phyloP scores from a whole-genome alignment of 2,329 filamentous ascomycete genomes.

The Colletotrichum viniferum region DNA sequence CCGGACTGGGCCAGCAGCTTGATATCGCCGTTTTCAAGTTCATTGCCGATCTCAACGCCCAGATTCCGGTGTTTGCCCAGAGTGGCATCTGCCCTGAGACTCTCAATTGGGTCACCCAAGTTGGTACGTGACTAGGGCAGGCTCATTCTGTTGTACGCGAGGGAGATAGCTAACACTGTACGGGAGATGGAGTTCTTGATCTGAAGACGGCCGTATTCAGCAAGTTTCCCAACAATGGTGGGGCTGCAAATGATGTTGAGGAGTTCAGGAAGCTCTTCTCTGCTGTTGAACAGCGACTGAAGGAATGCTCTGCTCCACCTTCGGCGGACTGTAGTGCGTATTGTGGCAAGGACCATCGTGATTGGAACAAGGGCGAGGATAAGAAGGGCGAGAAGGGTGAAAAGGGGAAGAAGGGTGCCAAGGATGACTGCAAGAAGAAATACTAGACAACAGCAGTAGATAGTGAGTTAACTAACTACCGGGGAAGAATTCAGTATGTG shows the following conservation, averaged over 20 bases:
- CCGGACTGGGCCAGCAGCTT: neutral
- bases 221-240: neutral
- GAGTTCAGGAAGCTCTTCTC: neutral
- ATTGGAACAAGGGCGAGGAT: neutral
- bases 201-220: neutral
- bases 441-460: neutral
- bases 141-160: neutral
- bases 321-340: neutral
- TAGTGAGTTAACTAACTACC: neutral
- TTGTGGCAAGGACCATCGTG: neutral
- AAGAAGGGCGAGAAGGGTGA: neutral
- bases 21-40: neutral
- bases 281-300: neutral
- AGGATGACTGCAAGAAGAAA: neutral
- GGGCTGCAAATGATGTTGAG: neutral
- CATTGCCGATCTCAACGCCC: neutral
- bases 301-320: neutral
- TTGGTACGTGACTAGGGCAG: neutral
- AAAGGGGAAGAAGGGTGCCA: neutral
- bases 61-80: neutral
- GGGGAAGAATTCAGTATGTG: neutral
- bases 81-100: neutral
- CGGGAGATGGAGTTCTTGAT: neutral
- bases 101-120: neutral
- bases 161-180: fast-evolving